A percentile compares a stretch with the other conserved stretches of the same genome.
Conservation (phyloP, 345 rosid species). For the Mercurialis annua region DNA sequence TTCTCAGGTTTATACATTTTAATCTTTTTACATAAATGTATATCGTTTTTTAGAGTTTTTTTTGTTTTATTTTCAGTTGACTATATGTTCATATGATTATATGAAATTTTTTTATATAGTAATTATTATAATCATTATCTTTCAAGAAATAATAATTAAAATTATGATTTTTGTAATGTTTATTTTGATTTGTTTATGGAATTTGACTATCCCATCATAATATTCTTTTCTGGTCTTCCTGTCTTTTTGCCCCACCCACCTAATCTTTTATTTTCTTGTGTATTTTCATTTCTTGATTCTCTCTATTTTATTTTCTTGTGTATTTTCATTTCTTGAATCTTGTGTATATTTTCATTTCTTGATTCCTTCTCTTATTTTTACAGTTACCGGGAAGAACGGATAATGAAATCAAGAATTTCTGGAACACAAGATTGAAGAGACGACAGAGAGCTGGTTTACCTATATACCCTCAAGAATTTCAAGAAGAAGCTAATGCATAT, state of each 20-base stretch:
- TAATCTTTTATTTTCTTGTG: neutral
- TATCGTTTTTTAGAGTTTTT: neutral
- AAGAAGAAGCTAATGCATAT: conserved; percentile 32
- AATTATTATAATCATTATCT: neutral
- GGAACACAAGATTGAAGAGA: conserved; percentile 84
- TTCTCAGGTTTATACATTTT: conserved; percentile 48
- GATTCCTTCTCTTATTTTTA: neutral
- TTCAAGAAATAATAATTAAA: no score
- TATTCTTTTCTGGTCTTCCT: neutral
- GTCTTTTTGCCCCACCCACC: neutral
- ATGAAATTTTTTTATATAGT: no score
- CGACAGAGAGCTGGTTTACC: conserved; percentile 72
- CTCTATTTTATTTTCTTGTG: neutral
- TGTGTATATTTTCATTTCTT: neutral
- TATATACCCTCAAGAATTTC: conserved; percentile 56
- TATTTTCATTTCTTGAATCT: neutral
- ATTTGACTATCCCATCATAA: no score
- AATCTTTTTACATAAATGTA: neutral
- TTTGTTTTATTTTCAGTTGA: neutral
- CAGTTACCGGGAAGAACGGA: conserved; percentile 90
- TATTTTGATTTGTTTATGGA: neutral
- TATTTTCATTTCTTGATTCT: neutral
- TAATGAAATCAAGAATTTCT: conserved; percentile 85
- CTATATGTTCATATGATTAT: neutral
- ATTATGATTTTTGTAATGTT: neutral